A percentile compares a stretch with the other conserved stretches of the same genome.
Conservation (phyloP, 2,329 filamentous ascomycete species). For the Penicillium palitans region DNA sequence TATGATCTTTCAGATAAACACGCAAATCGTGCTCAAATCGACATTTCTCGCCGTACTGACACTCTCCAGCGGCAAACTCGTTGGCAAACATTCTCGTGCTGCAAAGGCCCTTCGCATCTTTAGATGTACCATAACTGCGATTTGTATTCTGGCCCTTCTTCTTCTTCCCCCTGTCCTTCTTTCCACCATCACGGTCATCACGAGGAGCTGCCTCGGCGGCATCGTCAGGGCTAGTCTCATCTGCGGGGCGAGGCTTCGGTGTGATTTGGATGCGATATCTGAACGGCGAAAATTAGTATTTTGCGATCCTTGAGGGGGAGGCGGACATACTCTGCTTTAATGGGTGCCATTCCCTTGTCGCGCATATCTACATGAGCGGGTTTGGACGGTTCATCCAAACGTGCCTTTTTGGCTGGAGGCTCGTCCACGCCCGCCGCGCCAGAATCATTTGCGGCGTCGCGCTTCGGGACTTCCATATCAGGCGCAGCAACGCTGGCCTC, state of each 20-base stretch:
- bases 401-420: conserved; percentile 61
- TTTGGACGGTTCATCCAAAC: conserved; percentile 46
- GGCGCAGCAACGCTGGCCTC: conserved; percentile 7
- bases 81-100: conserved; percentile 67
- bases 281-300: conserved; percentile 4
- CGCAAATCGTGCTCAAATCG: conserved; percentile 80
- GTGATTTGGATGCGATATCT: conserved; percentile 34
- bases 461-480: conserved; percentile 23
- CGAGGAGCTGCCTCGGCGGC: conserved; percentile 59
- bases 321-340: conserved; percentile 63
- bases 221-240: conserved; percentile 53
- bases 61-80: conserved; percentile 78
- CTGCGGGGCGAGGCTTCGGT: conserved; percentile 17
- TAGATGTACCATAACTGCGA: conserved; percentile 76
- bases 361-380: conserved; percentile 35
- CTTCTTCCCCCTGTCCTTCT: conserved; percentile 46
- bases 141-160: conserved; percentile 80
- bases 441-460: conserved; percentile 24
- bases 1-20: conserved; percentile 78
- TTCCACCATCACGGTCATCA: conserved; percentile 42
- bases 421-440: conserved; percentile 29
- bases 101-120: conserved; percentile 76
- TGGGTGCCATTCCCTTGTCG: conserved; percentile 63
- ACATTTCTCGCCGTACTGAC: conserved; percentile 77
- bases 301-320: background rate